Percentiles rank a stretch among this genome's conserved stretches.
Conservation (phyloP, 2,329 filamentous ascomycete species). For the Talaromyces marneffei region DNA sequence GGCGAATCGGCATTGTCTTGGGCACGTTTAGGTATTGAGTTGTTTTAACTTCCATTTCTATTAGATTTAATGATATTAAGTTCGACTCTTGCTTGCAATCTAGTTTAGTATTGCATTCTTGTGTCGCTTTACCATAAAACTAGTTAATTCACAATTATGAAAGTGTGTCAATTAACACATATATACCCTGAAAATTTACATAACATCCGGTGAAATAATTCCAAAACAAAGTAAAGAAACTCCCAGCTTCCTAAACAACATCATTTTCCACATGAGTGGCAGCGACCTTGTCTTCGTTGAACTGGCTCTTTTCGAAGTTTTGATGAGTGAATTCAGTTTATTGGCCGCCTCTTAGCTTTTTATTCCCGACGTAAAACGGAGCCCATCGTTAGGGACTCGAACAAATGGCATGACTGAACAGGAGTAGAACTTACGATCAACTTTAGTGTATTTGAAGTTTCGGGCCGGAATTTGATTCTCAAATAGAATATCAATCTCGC, state of each 20-base stretch:
- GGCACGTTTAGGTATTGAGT: too few species aligned
- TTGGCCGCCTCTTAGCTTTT: background rate
- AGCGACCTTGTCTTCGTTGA: constrained; percentile 1
- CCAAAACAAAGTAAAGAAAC: background rate
- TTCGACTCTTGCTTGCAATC: background rate
- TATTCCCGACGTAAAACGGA: too few species aligned
- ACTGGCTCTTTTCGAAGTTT: background rate
- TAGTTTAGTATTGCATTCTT: background rate
- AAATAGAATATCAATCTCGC: constrained; percentile 79
- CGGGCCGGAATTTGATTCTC: constrained; percentile 65
- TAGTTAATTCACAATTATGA: background rate
- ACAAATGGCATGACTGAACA: background rate
- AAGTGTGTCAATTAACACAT: background rate
- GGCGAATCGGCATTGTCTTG: background rate
- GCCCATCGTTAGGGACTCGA: too few species aligned
- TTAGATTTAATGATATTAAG: background rate
- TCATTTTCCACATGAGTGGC: constrained; percentile 6
- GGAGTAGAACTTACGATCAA: constrained; percentile 35
- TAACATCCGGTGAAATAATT: background rate
- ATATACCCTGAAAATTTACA: background rate
- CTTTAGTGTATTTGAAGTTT: constrained; percentile 59
- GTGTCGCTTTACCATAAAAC: background rate
- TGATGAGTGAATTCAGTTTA: constrained; percentile 10
- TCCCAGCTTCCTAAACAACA: background rate
- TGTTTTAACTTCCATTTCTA: background rate